phyloP scores from a whole-genome alignment of 164 flowering plant species.

The Cinnamomum micranthum region DNA sequence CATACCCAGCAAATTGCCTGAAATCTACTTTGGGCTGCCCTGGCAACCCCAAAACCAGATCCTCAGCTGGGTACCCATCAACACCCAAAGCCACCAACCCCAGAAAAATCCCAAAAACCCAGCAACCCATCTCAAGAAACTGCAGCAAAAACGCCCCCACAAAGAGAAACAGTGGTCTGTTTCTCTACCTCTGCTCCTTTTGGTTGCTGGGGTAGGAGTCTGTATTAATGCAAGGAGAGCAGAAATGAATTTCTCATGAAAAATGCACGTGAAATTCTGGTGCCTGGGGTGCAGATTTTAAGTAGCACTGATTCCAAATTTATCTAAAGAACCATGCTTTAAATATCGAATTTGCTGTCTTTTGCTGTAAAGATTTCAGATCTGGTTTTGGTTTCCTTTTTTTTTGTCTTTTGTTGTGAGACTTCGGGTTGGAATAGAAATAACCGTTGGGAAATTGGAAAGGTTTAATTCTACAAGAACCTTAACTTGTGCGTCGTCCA shows the following conservation, averaged over 20 bases:
- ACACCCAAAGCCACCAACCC: conserved; percentile 25
- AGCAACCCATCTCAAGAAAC: conserved; percentile 10
- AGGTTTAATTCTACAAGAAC: background rate
- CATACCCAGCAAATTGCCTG: conserved; percentile 84
- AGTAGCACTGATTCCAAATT: background rate
- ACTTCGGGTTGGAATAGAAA: background rate
- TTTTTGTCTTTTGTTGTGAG: too few relatives aligned
- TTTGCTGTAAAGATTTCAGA: background rate
- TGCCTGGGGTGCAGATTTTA: background rate
- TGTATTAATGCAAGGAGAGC: background rate
- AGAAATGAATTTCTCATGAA: background rate
- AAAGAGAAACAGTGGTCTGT: background rate
- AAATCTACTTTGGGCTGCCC: conserved; percentile 83
- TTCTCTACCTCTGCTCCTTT: conserved; percentile 1
- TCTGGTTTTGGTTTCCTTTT: too few relatives aligned
- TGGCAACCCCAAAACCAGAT: conserved; percentile 71
- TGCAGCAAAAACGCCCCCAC: background rate
- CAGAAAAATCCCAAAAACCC: conserved; percentile 25
- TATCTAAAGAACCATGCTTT: too few relatives aligned
- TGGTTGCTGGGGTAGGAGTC: background rate
- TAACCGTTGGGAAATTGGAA: background rate
- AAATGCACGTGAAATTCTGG: background rate
- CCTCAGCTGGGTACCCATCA: conserved; percentile 59
- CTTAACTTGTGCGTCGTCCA: too few relatives aligned
- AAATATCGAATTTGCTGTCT: background rate